Conservation (phyloP, 108 stramenopile species). For the Fragilariopsis cylindrus region DNA sequence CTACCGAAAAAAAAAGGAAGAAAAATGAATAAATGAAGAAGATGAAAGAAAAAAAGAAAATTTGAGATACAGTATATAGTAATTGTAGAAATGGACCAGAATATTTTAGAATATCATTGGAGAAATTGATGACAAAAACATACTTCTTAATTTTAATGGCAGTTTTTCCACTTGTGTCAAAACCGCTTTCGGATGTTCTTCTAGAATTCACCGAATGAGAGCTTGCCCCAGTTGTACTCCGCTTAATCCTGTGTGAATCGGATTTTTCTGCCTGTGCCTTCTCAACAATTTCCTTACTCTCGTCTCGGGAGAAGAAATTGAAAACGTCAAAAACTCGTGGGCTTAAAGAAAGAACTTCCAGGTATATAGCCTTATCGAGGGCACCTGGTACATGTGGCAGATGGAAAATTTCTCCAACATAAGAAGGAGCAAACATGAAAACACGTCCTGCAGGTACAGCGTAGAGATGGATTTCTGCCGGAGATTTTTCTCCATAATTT, state of each 20-base stretch:
- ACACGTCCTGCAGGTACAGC: slow-evolving; percentile 84
- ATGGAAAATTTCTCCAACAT: slow-evolving; percentile 83
- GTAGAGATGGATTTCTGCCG: slow-evolving; percentile 61
- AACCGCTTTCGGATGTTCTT: slow-evolving; percentile 83
- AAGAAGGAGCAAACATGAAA: slow-evolving; percentile 85
- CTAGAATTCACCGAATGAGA: slow-evolving; percentile 57
- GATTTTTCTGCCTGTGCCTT: slow-evolving; percentile 65
- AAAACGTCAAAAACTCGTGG: slow-evolving; percentile 87
- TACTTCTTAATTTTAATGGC: slow-evolving; percentile 67
- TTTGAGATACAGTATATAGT: not conserved
- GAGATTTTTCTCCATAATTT: not conserved
- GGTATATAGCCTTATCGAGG: slow-evolving; percentile 46
- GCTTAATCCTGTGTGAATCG: slow-evolving; percentile 75
- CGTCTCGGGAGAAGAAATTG: slow-evolving; percentile 77
- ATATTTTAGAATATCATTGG: not conserved
- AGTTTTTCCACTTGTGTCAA: slow-evolving; percentile 80
- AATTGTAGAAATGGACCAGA: not conserved
- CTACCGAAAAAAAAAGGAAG: slow-evolving; percentile 11
- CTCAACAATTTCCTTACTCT: slow-evolving; percentile 63
- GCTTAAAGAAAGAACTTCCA: slow-evolving; percentile 63
- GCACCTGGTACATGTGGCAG: slow-evolving; percentile 67
- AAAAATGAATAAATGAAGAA: slow-evolving; percentile 3
- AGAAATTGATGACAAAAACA: slow-evolving; percentile 9
- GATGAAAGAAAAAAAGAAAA: no score
- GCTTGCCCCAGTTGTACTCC: slow-evolving; percentile 76